Evolutionary conservation across 2,329 filamentous ascomycete genomes (phyloP), one percentile per base, ranked within the genome.

Genomic region (Bretziella fagacearum): DNA sequence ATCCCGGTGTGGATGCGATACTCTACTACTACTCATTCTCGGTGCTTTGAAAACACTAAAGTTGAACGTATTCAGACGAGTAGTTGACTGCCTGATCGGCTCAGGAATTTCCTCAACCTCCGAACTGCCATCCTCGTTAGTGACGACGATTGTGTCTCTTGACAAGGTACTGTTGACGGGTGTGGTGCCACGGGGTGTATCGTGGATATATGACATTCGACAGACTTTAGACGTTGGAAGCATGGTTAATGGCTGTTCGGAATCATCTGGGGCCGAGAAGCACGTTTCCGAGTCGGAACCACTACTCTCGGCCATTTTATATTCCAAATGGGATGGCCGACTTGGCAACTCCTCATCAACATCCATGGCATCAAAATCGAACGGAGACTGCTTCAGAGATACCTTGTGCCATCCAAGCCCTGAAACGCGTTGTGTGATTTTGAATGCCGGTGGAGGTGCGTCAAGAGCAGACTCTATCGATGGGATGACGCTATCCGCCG

Each of bases 101-200:
- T 15, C 11, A 17, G 11, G n/a, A 10, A 43, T 20, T 7, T 43
- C 26, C 13, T 20, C n/a, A 29, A 30, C 23, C 10, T 43, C 26
- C n/a, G n/a, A n/a, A n/a, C n/a, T n/a, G 17, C 27, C 22, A 18
- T 42, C 37, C 23, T 43, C 40, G 22, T 43, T 18, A 20, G 29
- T 26, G 7, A n/a, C 40, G 13, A 43, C 18, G 4, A 27, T n/a
- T 2, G n/a, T 18, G 6, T 25, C 11, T 5, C 20, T 26, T 10
- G 40, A n/a, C 13, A 43, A 5, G 11, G 40, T 20, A 2, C 10
- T 26, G 5, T 29, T 30, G 4, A 30, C 26, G 15, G 40, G 40
- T 27, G 40, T 43, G 8, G 25, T 43, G 11, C 40, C 40, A 29
- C 40, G 40, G 8, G 40, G 25, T 26, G 40, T 43, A n/a, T 43